Percentiles rank a stretch among this genome's conserved stretches.
Conservation (phyloP, 2,329 filamentous ascomycete genomes). For the Tolypocladium ovalisporum region DNA sequence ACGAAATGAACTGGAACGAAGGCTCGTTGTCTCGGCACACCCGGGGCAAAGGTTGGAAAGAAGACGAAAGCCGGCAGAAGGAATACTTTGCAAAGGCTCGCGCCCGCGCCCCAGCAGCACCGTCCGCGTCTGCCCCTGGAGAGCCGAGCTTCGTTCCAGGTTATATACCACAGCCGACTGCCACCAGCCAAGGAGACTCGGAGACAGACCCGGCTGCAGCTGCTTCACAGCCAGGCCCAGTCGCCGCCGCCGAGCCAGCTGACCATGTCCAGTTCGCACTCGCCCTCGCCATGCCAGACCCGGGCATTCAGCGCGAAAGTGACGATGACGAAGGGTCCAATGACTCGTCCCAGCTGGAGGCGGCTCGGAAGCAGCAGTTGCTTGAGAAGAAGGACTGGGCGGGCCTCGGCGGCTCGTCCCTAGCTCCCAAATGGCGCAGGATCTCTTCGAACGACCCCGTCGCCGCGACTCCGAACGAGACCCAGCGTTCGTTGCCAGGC, state of each 20-base stretch:
- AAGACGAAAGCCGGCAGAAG: conserved; percentile 23
- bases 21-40: conserved; percentile 25
- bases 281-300: neutral
- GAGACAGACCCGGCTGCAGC: neutral
- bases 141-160: conserved; percentile 14
- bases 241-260: neutral
- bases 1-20: conserved; percentile 31
- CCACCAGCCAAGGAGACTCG: neutral
- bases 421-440: neutral
- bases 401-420: neutral
- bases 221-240: neutral
- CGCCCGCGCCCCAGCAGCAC: conserved; percentile 1
- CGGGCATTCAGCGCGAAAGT: neutral
- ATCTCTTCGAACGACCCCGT: neutral
- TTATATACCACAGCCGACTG: conserved; percentile 8
- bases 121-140: neutral
- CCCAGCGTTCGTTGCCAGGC: neutral
- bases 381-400: neutral
- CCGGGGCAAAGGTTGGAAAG: conserved; percentile 19
- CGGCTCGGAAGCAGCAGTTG: neutral
- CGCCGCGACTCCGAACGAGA: neutral
- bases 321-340: neutral
- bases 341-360: neutral
- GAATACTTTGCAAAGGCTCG: conserved; percentile 26
- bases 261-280: neutral